phyloP scores from a whole-genome alignment of 2,329 filamentous ascomycete genomes.

The Aspergillus udagawae region DNA sequence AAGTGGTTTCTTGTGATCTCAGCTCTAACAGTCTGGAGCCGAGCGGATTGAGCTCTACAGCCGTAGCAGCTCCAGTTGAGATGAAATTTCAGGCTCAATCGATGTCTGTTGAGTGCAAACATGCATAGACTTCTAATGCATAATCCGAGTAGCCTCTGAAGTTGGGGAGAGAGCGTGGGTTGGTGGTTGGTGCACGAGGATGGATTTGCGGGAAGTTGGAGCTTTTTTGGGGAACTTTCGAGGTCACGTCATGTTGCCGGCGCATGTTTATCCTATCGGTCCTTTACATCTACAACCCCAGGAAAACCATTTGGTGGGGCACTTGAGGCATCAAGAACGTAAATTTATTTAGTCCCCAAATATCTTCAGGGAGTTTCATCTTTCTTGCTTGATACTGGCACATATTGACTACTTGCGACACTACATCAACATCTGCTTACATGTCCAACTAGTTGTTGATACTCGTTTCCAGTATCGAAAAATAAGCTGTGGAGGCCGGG shows the following conservation, averaged over 20 bases:
- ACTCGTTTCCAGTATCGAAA: no score
- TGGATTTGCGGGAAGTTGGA: conserved; percentile 13
- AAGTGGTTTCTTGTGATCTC: neutral
- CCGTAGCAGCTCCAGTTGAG: neutral
- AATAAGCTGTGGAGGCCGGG: no score
- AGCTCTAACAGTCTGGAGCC: neutral
- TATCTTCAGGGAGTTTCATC: neutral
- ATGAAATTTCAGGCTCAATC: neutral
- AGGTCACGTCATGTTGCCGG: conserved; percentile 15
- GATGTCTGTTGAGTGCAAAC: neutral
- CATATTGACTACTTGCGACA: neutral
- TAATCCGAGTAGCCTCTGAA: neutral
- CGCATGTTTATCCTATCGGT: neutral
- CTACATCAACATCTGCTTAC: neutral
- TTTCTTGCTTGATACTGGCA: neutral
- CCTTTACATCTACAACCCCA: neutral
- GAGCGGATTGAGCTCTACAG: neutral
- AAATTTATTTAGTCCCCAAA: neutral
- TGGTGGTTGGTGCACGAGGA: neutral
- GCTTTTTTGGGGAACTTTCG: conserved; percentile 12
- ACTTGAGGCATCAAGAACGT: neutral
- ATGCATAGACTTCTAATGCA: neutral
- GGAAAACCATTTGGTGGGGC: no score
- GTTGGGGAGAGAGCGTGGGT: neutral
- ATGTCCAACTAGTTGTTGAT: no score